A percentile compares a stretch with the other conserved stretches of the same genome.
phyloP scores from a whole-genome alignment of 805 yeast genomes.

The Candida berthetii region DNA sequence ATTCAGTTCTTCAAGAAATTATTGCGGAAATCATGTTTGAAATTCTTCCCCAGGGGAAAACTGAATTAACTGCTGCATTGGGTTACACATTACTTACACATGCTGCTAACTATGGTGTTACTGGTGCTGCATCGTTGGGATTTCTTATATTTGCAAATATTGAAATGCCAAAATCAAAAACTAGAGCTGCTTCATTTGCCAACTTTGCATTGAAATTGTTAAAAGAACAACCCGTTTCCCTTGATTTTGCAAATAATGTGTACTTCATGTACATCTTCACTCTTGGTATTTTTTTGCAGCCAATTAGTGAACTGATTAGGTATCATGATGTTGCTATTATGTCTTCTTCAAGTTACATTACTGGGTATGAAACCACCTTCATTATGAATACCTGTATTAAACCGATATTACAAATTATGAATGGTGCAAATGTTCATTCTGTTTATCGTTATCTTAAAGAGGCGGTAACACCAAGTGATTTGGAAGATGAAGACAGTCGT shows the following conservation, averaged over 20 bases:
- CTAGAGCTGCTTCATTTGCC: conserved; percentile 34
- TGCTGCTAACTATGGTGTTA: conserved; percentile 32
- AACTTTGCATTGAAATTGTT: conserved; percentile 32
- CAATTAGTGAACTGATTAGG: conserved; percentile 28
- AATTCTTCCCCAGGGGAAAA: conserved; percentile 21
- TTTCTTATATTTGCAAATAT: conserved; percentile 33
- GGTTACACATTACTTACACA: conserved; percentile 27
- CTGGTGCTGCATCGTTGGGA: conserved; percentile 32
- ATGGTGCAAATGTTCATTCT: conserved; percentile 8
- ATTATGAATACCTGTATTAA: conserved; percentile 9
- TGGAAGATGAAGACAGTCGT: conserved; percentile 6
- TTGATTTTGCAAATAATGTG: conserved; percentile 29
- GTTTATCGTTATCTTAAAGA: conserved; percentile 8
- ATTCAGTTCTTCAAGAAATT: conserved; percentile 31
- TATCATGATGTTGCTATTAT: conserved; percentile 16
- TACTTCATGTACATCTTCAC: conserved; percentile 35
- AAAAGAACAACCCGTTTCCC: conserved; percentile 26
- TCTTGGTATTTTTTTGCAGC: conserved; percentile 36
- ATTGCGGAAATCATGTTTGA: conserved; percentile 32
- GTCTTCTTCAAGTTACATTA: conserved; percentile 11
- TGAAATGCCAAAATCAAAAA: conserved; percentile 23
- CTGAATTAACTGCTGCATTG: conserved; percentile 24
- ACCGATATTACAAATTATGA: conserved; percentile 7
- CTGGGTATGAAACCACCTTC: conserved; percentile 7
- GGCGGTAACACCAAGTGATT: conserved; percentile 7